Base-by-base conservation (phyloP, 345 rosid species). In the Linum usitatissimum region DNA sequence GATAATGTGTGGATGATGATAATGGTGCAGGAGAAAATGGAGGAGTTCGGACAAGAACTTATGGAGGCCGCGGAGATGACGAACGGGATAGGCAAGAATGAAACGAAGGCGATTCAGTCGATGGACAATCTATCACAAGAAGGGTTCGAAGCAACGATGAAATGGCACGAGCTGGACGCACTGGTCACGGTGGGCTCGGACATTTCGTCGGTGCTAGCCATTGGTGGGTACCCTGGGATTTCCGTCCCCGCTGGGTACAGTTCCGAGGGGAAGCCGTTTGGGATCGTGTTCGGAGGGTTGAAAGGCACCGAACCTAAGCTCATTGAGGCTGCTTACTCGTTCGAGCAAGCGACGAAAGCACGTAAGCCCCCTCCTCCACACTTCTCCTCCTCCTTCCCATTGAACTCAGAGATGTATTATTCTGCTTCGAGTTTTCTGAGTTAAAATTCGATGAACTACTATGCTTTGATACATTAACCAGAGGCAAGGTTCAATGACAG, bases 241-340 rank as follows among this genome's bases (percentile, higher is more conserved):
- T 51, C 66, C 9, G 78, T 70, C 62, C 75, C 78, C 10, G 69
- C 74, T 18, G 69, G 78, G 9, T 66, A 70, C 15, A 59, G 49
- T 9, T 20, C 30, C 39, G 38, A 59, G 2, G 71, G 78, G 23
- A 64, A 55, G 74, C 78, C 69, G 14, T 66, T 73, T 19, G 86
- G 81, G 13, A 67, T 81, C 18, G 53, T 61, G 19, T 76, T 81
- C 60, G 76, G 73, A 9, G 81, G 83, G 39, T 30, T 78, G 51
- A 76, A 69, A 58, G 77, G 78, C 5, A 53, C 68, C 1, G 81
- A 74, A 62, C 75, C 79, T 0, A 78, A 59, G 65, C 73, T 76
- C 20, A 78, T 72, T 31, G 78, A 81, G 71, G 68, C 78, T 18
- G 81, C 83, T 38, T 81, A 76, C 42, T 69, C 57, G 9, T 81